Percentiles rank a stretch among this genome's conserved stretches.
These are phyloP conservation scores for Psilocybe cubensis DNA, from an alignment of 768 basidiomycete genomes.

Conservation along the genomic window DNA sequence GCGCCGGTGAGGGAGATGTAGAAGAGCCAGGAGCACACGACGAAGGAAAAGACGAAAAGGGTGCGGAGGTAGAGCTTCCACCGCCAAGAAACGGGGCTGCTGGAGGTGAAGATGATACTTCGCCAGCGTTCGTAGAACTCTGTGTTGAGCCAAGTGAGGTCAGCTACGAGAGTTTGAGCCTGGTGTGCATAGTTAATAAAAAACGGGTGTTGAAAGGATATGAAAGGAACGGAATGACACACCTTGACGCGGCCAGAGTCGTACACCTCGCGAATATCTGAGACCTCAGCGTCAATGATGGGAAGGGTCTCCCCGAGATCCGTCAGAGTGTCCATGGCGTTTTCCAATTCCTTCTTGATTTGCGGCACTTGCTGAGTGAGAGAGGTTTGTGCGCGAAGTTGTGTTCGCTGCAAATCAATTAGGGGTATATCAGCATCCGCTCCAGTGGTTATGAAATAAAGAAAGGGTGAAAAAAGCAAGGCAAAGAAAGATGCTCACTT, in stretches of 20 bases:
- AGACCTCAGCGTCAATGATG: constrained; percentile 60
- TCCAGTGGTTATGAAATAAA: neutral
- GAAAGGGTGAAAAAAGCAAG: neutral
- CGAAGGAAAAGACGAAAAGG: constrained; percentile 58
- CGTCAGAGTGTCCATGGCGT: constrained; percentile 58
- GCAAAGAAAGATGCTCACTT: constrained; percentile 42
- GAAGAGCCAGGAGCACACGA: constrained; percentile 60
- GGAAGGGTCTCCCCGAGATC: constrained; percentile 66
- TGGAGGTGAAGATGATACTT: constrained; percentile 71
- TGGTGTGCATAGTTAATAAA: constrained; percentile 23
- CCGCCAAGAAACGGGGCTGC: constrained; percentile 71
- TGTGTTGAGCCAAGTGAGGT: constrained; percentile 77
- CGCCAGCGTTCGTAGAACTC: constrained; percentile 80
- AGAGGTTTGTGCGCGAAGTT: constrained; percentile 61
- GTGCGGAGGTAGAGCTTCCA: constrained; percentile 70
- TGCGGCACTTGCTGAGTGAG: constrained; percentile 63
- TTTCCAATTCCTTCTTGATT: constrained; percentile 62
- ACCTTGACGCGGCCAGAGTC: constrained; percentile 75
- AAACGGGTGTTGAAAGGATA: neutral
- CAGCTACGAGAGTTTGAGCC: constrained; percentile 68
- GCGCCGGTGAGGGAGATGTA: constrained; percentile 69
- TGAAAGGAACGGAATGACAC: constrained; percentile 14
- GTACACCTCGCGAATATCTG: constrained; percentile 66
- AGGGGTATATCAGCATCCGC: neutral
- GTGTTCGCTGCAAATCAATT: constrained; percentile 53